Evolutionary conservation across 2,329 filamentous ascomycete genomes (phyloP).

Genomic region (Akanthomyces dipterigenus): DNA sequence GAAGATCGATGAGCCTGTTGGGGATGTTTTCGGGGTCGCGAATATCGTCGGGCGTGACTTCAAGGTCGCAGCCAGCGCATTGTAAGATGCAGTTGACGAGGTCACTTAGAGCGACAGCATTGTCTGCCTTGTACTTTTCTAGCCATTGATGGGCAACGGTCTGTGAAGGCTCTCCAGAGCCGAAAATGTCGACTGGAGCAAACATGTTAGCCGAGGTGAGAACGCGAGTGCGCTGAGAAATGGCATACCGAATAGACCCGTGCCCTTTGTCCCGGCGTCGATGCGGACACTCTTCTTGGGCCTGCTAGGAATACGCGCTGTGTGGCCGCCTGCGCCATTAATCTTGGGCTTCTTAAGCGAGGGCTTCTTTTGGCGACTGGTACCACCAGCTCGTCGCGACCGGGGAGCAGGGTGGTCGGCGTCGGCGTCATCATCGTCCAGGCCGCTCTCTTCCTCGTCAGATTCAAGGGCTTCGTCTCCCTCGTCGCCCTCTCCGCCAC

Average conservation of each 20-base stretch:
- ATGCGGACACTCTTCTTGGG: slow-evolving; percentile 51
- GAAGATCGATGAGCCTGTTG: slow-evolving; percentile 72
- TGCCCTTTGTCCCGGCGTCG: slow-evolving; percentile 43
- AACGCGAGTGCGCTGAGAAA: slow-evolving; percentile 17
- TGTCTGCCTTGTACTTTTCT: slow-evolving; percentile 48
- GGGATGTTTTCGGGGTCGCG: slow-evolving; percentile 83
- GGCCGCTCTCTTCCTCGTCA: slow-evolving; percentile 36
- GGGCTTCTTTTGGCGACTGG: slow-evolving; percentile 45
- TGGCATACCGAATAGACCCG: slow-evolving; percentile 48
- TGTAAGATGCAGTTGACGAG: slow-evolving; percentile 61
- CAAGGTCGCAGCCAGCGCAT: slow-evolving; percentile 72
- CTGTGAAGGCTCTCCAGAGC: slow-evolving; percentile 48
- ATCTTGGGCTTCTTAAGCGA: slow-evolving; percentile 58
- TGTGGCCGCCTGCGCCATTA: slow-evolving; percentile 40
- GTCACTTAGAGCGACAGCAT: slow-evolving; percentile 50
- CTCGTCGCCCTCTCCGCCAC: slow-evolving; percentile 40
- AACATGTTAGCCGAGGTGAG: slow-evolving; percentile 16
- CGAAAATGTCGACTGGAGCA: slow-evolving; percentile 53
- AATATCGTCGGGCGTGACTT: slow-evolving; percentile 76
- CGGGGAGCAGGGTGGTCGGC: slow-evolving; percentile 32
- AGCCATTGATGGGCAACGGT: slow-evolving; percentile 56
- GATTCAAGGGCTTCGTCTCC: slow-evolving; percentile 40
- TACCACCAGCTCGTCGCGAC: slow-evolving; percentile 35
- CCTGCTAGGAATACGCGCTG: slow-evolving; percentile 42
- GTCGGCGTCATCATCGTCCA: slow-evolving; percentile 42